Base-by-base conservation (phyloP, 1,284 basidiomycete species). In the Fomitiporia mediterranea region DNA sequence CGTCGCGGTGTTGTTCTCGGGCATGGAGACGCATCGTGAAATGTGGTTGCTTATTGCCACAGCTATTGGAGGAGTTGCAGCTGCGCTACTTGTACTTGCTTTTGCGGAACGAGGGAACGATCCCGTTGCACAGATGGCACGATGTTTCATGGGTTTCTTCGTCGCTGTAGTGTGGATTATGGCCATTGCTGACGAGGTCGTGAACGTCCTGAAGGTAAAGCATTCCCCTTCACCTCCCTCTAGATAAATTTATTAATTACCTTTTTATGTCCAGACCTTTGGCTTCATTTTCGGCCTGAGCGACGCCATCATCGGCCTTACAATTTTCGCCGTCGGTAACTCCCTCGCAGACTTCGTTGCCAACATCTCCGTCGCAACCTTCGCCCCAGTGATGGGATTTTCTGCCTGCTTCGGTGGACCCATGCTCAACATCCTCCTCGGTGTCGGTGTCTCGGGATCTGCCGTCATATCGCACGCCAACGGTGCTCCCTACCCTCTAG, bases 271-370 rank as follows among this genome's bases (percentile, higher is more conserved):
- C 2, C 65, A 96, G 87, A 89, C 92, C 0, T 88, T 97, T 64
- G 96, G 95, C 15, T 84, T 89, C 69, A 90, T 98, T 56, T 89
- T 97, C 64, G 94, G 95, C 0, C 78, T 99, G 23, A 94, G 91
- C n/a, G 93, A 98, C 68, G 95, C 96, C 25, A 96, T 99, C 66
- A 89, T 99, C 53, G 96, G 96, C 2, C 74, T 98, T 50, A 98
- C 95, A 0, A 87, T 99, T 61, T 99, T 99, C 66, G 96, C 95
- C 0, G 81, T 98, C 32, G 96, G 96, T 21, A 98, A 98, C 71
- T 95, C 91, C 30, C 81, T 98, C 5, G 96, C 95, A 1, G 96
- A 99, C 71, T 81, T 98, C 17, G 95, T 99, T 2, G 95, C 96
- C 34, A 98, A 99, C 72, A 89, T 94, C 72, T 95, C 91, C 48